Evolutionary conservation across 441 rosid genomes (phyloP), one percentile per base, ranked within the genome.

Genomic region (Omphalea diandra): DNA sequence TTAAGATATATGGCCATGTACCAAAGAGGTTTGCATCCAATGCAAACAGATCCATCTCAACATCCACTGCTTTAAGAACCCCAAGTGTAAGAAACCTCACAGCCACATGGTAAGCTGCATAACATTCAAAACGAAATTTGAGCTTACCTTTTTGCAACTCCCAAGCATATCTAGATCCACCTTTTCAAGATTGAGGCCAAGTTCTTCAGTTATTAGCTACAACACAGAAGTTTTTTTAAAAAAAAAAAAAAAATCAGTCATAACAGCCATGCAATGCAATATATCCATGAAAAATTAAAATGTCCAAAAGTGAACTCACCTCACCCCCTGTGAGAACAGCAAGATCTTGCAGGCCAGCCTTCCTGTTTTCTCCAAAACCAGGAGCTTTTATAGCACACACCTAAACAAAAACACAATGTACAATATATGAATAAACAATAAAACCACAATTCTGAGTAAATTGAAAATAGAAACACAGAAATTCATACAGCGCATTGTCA

Each of bases 321-420:
- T 90, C 83, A 52, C 90, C 98, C 65, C 96, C 97, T 3, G 97
- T 90, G 59, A 92, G 90, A 43, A 64, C 80, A 15, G 97, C 93
- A 66, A 90, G 97, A 73, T 93, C 98, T 24, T 90, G 93, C 71
- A 93, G 76, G 63, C 77, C 77, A 40, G 94, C 84, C 81, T 85
- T 90, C 80, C 97, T 81, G 72, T 93, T 93, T 79, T 93, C 98
- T 69, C 98, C 98, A 73, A 93, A 93, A 15, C 93, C 95, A 29
- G 98, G 97, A 44, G 98, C 97, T 72, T 93, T 93, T 50, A 93
- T 82, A 68, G 98, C 88, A 83, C 98, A 93, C 15, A 93, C 89
- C 97, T 91, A 60, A 8, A 64, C 50, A 12, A 43, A 63, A 50
- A 46, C 65, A 55, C 14, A 26, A 67, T 22, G 32, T 2, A n/a